phyloP scores from a whole-genome alignment of 176 grass and related monocot genomes.

The Secale cereale region DNA sequence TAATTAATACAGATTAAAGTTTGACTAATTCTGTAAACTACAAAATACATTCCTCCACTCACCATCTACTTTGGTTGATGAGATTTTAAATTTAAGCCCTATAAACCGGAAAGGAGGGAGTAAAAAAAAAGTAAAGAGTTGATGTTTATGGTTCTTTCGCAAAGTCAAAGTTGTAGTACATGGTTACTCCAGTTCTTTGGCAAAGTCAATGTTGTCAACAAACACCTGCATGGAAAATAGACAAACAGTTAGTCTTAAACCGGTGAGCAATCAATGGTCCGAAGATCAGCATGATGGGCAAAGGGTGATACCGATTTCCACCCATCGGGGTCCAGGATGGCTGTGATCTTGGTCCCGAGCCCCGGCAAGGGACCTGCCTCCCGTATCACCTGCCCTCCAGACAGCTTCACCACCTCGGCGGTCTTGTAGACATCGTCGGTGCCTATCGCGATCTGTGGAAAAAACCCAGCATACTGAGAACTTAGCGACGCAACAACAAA shows the following conservation, averaged over 20 bases:
- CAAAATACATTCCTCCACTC: too few species aligned
- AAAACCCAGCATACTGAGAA: not conserved
- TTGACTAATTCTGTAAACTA: too few species aligned
- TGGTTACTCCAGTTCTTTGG: constrained; percentile 60
- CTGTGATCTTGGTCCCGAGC: constrained; percentile 75
- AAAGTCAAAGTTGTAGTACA: not conserved
- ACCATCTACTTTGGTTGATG: too few species aligned
- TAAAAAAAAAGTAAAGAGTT: not conserved
- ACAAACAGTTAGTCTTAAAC: not conserved
- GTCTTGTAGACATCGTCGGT: constrained; percentile 85
- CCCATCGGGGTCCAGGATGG: constrained; percentile 79
- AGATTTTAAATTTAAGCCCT: too few species aligned
- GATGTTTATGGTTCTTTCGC: not conserved
- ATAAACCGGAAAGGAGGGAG: too few species aligned
- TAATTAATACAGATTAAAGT: too few species aligned
- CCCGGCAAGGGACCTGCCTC: constrained; percentile 71
- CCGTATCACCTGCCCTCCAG: constrained; percentile 50
- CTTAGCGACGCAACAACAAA: not conserved
- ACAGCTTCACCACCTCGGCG: constrained; percentile 54
- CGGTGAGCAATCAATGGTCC: not conserved
- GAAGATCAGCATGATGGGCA: not conserved
- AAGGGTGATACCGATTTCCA: constrained; percentile 67
- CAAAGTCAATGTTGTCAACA: constrained; percentile 73
- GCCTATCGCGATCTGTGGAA: constrained; percentile 71
- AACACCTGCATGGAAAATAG: constrained; percentile 47